Base-by-base conservation (phyloP, 2,329 filamentous ascomycete species). In the Colletotrichum simmondsii region DNA sequence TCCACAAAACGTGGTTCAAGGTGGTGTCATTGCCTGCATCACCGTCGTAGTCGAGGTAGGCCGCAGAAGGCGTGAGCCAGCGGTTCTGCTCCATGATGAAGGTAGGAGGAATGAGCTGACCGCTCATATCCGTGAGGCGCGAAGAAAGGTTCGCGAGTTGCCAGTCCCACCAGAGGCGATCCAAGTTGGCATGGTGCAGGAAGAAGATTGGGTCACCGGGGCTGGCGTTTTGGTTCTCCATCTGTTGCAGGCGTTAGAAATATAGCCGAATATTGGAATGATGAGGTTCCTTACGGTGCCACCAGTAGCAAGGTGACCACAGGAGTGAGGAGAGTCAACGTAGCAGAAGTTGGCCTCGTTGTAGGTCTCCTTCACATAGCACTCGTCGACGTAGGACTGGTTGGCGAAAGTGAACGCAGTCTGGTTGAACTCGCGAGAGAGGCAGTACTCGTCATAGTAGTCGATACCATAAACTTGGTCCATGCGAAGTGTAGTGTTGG, bases 1-100 rank as follows among this genome's bases (percentile, higher is more conserved):
- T 78, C 54, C 78, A 73, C 30, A 80, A 58, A 19, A 76, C 74
- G 71, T 80, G 77, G 8, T 73, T 75, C 11, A 81, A 63, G 4
- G 77, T 79, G 3, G 75, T 77, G 2, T 35, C 68, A 42, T 73
- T 75, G 49, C 75, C 76, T 1, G 72, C 64, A 58, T 78, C 71
- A 11, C 77, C 76, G n/a, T 65, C 67, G 30, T 70, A 70, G 6
- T 70, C 60, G n/a, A 53, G 56, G 53, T 65, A 65, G 6, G 67
- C 67, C 53, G 52, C 56, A 42, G 66, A 70, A 19, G 67, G 67
- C 32, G 56, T 32, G 8, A 70, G 60, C 67, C 60, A 70, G 12
- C 60, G 35, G 19, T 70, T 70, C 42, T 70, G 67, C 37, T 58
- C 22, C 66, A 68, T 64, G 53, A 70, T 70, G 53, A 30, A 58